These are phyloP conservation scores for Didymella arachidicola DNA, from an alignment of 2,329 filamentous ascomycete species.

Conservation along the genomic window DNA sequence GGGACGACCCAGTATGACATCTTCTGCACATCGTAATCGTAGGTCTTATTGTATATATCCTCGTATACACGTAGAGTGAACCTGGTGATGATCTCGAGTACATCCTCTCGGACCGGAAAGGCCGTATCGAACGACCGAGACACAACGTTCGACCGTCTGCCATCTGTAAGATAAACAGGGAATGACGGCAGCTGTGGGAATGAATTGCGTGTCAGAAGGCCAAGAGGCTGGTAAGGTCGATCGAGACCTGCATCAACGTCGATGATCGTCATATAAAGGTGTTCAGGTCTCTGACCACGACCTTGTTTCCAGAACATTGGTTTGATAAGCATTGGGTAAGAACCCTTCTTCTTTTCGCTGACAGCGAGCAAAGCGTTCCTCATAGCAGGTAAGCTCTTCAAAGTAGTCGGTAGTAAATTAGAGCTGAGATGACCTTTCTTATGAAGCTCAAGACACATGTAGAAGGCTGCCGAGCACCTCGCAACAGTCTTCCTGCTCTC, in stretches of 20 bases:
- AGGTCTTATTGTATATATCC: constrained; percentile 90
- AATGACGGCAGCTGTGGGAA: constrained; percentile 73
- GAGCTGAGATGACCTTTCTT: constrained; percentile 73
- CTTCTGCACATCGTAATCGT: constrained; percentile 66
- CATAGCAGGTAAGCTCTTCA: constrained; percentile 77
- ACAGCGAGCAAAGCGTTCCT: constrained; percentile 86
- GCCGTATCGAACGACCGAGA: constrained; percentile 56
- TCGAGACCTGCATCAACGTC: constrained; percentile 67
- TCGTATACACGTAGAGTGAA: constrained; percentile 81
- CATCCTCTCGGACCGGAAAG: constrained; percentile 55
- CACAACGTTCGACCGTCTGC: constrained; percentile 65
- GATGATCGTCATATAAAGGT: constrained; percentile 70
- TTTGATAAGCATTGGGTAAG: constrained; percentile 81
- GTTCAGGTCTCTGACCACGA: constrained; percentile 55
- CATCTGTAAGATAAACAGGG: constrained; percentile 73
- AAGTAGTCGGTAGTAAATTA: constrained; percentile 75
- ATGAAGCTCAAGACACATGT: constrained; percentile 76
- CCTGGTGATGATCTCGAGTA: constrained; percentile 65
- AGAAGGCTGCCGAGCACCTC: constrained; percentile 88
- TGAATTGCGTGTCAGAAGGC: constrained; percentile 72
- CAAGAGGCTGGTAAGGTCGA: constrained; percentile 68
- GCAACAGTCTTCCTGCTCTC: constrained; percentile 77
- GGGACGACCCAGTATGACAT: constrained; percentile 89
- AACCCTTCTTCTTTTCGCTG: constrained; percentile 75
- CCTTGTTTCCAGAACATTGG: constrained; percentile 73